These are phyloP conservation scores for Trichoderma atrobrunneum DNA, from an alignment of 2,329 filamentous ascomycete species.

Conservation along the genomic window DNA sequence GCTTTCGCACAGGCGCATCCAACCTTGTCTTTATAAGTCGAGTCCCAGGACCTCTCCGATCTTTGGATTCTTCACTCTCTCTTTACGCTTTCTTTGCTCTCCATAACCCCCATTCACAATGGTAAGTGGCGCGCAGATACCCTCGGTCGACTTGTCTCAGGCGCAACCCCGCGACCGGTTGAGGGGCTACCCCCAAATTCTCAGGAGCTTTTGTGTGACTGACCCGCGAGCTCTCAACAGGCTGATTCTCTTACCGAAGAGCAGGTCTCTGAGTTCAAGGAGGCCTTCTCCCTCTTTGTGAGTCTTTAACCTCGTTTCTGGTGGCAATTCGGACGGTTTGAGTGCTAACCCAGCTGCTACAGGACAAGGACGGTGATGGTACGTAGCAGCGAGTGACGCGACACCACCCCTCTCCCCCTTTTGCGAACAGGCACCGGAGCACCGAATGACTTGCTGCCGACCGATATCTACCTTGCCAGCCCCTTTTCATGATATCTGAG, in stretches of 20 bases:
- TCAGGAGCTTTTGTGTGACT: slow-evolving; percentile 23
- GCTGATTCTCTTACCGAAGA: slow-evolving; percentile 99
- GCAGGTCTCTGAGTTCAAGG: slow-evolving; percentile 99
- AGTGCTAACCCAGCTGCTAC: slow-evolving; percentile 30
- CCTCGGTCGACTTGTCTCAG: slow-evolving; percentile 2
- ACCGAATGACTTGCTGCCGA: background rate
- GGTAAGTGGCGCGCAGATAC: slow-evolving; percentile 26
- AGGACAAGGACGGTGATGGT: slow-evolving; percentile 94
- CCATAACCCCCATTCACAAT: slow-evolving; percentile 28
- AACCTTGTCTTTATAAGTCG: slow-evolving; percentile 10
- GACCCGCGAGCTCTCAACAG: slow-evolving; percentile 46
- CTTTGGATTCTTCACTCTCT: background rate
- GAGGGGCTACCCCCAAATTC: slow-evolving; percentile 28
- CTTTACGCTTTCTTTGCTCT: slow-evolving; percentile 7
- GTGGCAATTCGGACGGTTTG: background rate
- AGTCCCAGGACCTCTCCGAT: background rate
- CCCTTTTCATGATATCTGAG: background rate
- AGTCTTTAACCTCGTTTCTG: slow-evolving; percentile 39
- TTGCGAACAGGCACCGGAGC: background rate
- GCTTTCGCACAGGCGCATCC: slow-evolving; percentile 20
- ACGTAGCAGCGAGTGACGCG: slow-evolving; percentile 42
- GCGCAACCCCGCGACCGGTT: slow-evolving; percentile 22
- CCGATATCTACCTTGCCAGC: background rate
- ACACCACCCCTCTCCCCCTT: background rate
- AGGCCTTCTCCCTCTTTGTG: slow-evolving; percentile 99